Evolutionary conservation across 441 rosid species (phyloP), one percentile per base, ranked within the genome.

Genomic region (Lepidium campestre): DNA sequence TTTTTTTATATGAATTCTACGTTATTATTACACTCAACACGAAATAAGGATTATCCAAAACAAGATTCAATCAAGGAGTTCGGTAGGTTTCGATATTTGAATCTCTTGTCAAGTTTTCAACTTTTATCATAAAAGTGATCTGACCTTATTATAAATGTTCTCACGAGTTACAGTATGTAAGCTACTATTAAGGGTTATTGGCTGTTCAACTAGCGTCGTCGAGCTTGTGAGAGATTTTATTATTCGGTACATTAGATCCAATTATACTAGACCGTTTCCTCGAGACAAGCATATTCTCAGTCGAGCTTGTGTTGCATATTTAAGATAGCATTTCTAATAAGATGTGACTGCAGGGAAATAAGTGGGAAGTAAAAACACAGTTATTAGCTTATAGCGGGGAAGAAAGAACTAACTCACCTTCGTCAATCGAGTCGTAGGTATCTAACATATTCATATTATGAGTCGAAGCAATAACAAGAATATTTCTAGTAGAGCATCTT

Each of bases 251-350:
- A 37, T 37, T 5, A 11, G 40, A 36, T n/a, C n/a, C n/a, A 57
- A 48, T 27, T 5, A 11, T 44, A 18, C 37, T 12, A 50, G 61
- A 80, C 65, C 78, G 65, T 70, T 80, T 77, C 81, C 87, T 80
- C 82, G 85, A 77, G 81, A 73, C 62, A 14, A 37, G 68, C 76
- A 54, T 76, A 76, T 74, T 56, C 77, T 71, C 81, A 37, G 5
- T 47, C 68, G n/a, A n/a, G n/a, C n/a, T n/a, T n/a, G n/a, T n/a
- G n/a, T n/a, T n/a, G n/a, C n/a, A n/a, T n/a, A n/a, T n/a, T n/a
- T n/a, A n/a, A n/a, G n/a, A n/a, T n/a, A n/a, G n/a, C n/a, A n/a
- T n/a, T n/a, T 22, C 23, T 22, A 22, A 22, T 22, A 22, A 22
- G 23, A 22, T 22, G 23, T 1, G 23, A 22, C 23, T 22, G 23